These are phyloP conservation scores for Cryptococcus deneoformans DNA, from an alignment of 1,284 basidiomycete genomes.

Conservation along the genomic window DNA sequence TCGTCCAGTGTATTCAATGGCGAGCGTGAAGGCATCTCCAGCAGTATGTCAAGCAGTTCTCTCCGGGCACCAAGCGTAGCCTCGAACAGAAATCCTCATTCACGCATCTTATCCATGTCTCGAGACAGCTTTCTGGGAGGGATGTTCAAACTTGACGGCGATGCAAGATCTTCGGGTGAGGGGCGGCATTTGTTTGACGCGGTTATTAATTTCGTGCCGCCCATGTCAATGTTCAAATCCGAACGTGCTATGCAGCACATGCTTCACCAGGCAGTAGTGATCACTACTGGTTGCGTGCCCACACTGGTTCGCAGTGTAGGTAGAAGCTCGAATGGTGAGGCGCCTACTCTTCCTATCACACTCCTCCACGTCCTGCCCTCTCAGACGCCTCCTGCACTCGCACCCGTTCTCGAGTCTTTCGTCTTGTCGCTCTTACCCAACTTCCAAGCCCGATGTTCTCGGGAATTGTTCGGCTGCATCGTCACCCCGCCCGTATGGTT, in stretches of 20 bases:
- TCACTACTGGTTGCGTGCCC: slow-evolving; percentile 36
- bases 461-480: slow-evolving; percentile 23
- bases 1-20: not conserved
- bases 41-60: not conserved
- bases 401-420: slow-evolving; percentile 31
- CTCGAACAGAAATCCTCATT: not conserved
- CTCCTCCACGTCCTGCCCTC: slow-evolving; percentile 36
- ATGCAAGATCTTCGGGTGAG: not conserved
- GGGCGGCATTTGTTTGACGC: slow-evolving; percentile 26
- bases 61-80: not conserved
- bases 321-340: not conserved
- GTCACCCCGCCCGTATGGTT: slow-evolving; percentile 22
- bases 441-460: slow-evolving; percentile 17
- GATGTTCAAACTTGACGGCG: slow-evolving; percentile 5
- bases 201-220: slow-evolving; percentile 39
- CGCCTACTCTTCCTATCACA: slow-evolving; percentile 18
- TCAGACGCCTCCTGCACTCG: slow-evolving; percentile 25
- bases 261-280: slow-evolving; percentile 34
- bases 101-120: slow-evolving; percentile 4
- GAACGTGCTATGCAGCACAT: slow-evolving; percentile 30
- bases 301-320: slow-evolving; percentile 13
- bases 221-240: slow-evolving; percentile 14
- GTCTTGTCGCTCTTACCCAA: slow-evolving; percentile 25
- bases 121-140: slow-evolving; percentile 14
- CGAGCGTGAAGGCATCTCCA: not conserved